Evolutionary conservation across 2,329 filamentous ascomycete genomes (phyloP), one percentile per base, ranked within the genome.

Genomic region (Cercospora sojina): DNA sequence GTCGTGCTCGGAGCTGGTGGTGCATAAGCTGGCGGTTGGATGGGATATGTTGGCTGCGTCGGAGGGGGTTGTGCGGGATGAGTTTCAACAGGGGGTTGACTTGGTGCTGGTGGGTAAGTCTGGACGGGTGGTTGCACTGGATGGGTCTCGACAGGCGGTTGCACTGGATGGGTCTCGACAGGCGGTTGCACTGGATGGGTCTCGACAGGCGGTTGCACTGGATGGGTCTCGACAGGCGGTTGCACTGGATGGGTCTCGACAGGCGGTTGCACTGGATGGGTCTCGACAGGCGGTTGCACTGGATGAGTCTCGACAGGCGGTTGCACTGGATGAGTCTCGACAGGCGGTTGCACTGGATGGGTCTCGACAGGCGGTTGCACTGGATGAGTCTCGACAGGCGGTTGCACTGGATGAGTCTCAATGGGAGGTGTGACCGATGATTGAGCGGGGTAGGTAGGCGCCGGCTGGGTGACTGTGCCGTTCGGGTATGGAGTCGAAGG

Each of bases 381-480:
- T 49, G 62, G 62, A 5, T 59, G 55, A 12, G 53, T 32, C 51
- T 25, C 53, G 9, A 31, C 20, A 12, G 49, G 32, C 3, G 49
- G 27, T 12, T 29, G 51, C 49, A 51, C 31, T 8, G 62, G 62
- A 8, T 59, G 62, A 10, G 55, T 38, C 38, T 41, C 55, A n/a
- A 57, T 31, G 5, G 61, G 53, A 13, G 51, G 20, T 6, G 31
- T 27, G 29, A 29, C 61, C 10, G 61, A 32, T 9, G 61, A 35
- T 18, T 49, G 51, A 35, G 31, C 32, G 32, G 61, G 51, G 43
- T 63, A 64, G 16, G 51, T 49, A 16, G 62, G 62, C 18, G 58
- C 58, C 12, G 62, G 62, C 35, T 49, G 32, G 18, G 23, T 58
- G 7, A 55, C 31, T 31, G 62, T 57, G 27, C n/a, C 35, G n/a